Evolutionary conservation across 345 rosid species (phyloP).

Genomic region (thale cress (Arabidopsis thaliana)): DNA sequence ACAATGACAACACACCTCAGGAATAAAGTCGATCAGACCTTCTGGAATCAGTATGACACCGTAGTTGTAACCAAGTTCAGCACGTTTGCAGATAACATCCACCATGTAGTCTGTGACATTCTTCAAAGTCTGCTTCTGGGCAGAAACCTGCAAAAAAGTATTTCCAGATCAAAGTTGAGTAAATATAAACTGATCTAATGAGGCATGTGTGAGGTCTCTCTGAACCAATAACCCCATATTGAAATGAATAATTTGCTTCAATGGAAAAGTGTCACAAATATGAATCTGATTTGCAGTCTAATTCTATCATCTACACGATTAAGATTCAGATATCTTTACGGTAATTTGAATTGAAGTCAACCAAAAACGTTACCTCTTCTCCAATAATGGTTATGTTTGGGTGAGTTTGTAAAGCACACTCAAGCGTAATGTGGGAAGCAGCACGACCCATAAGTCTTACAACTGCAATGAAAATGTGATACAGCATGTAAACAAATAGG

Average conservation of each 20-base stretch:
- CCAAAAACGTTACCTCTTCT: conserved; percentile 75
- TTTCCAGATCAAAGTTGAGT: conserved; percentile 29
- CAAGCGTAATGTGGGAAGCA: conserved; percentile 97
- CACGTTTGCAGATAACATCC: conserved; percentile 83
- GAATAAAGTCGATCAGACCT: conserved; percentile 98
- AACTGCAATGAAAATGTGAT: conserved; percentile 58
- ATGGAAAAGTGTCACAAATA: neutral
- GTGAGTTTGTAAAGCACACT: conserved; percentile 99
- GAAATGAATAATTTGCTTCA: neutral
- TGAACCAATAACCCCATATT: neutral
- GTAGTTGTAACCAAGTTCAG: conserved; percentile 77
- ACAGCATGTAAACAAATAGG: conserved; percentile 14
- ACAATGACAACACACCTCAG: conserved; percentile 61
- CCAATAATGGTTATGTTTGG: conserved; percentile 94
- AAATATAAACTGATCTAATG: conserved; percentile 12
- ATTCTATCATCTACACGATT: neutral
- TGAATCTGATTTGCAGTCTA: conserved; percentile 20
- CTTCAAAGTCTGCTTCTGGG: conserved; percentile 83
- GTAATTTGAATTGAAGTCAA: conserved; percentile 4
- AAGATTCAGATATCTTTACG: neutral
- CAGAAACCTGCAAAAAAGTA: conserved; percentile 69
- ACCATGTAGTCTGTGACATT: conserved; percentile 90
- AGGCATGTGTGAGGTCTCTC: neutral
- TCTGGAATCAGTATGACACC: conserved; percentile 98
- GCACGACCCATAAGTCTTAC: conserved; percentile 99